These are phyloP conservation scores for Hysterangium stoloniferum DNA, from an alignment of 768 basidiomycete genomes.

Conservation along the genomic window DNA sequence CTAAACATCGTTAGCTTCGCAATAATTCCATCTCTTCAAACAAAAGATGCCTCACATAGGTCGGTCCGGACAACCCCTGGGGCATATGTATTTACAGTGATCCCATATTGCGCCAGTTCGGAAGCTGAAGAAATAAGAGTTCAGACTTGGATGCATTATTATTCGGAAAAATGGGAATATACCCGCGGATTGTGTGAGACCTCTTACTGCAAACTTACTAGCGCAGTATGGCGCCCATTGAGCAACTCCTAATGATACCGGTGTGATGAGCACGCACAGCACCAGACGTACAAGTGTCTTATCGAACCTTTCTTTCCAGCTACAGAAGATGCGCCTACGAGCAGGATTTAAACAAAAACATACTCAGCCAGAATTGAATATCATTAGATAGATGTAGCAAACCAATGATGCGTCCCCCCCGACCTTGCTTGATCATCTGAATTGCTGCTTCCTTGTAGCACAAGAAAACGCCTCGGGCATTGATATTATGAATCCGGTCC, in stretches of 20 bases:
- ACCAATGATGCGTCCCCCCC: slow-evolving; percentile 36
- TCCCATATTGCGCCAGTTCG: slow-evolving; percentile 11
- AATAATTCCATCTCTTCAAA: not conserved
- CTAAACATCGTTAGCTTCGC: not conserved
- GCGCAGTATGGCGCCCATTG: slow-evolving; percentile 24
- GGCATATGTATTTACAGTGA: slow-evolving; percentile 16
- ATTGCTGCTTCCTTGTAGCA: slow-evolving; percentile 36
- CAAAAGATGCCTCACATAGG: slow-evolving; percentile 8
- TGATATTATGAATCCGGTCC: slow-evolving; percentile 29
- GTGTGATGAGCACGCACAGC: not conserved
- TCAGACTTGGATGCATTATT: not conserved
- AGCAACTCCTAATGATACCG: slow-evolving; percentile 9
- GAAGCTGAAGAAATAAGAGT: not conserved
- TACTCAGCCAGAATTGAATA: not conserved
- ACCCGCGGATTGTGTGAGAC: slow-evolving; percentile 35
- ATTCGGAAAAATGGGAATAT: not conserved
- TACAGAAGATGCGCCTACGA: slow-evolving; percentile 22
- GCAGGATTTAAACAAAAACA: not conserved
- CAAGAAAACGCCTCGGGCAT: slow-evolving; percentile 33
- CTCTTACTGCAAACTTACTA: slow-evolving; percentile 36
- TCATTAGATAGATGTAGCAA: not conserved
- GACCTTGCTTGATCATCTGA: slow-evolving; percentile 37
- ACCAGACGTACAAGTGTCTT: no score
- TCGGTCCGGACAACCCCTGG: slow-evolving; percentile 12
- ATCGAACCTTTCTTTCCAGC: slow-evolving; percentile 24